Evolutionary conservation across 305 asterid species (phyloP), one percentile per base, ranked within the genome.

Genomic region (Euphrasia arctica): DNA sequence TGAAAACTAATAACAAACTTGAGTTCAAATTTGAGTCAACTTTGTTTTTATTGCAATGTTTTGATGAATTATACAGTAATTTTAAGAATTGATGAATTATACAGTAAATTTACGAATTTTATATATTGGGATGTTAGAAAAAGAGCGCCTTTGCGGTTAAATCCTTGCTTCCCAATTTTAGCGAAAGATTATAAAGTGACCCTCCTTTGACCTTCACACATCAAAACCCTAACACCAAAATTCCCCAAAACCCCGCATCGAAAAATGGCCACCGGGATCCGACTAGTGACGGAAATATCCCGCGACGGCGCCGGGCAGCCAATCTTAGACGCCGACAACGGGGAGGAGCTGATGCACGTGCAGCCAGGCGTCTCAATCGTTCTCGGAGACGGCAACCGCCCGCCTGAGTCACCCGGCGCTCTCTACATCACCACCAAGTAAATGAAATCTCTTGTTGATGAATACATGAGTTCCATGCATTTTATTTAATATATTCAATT

Each of bases 381-480:
- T 58, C 85, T 92, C 48, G 95, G 87, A 15, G 78, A 82, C 86
- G 80, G 70, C 62, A 72, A 80, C 82, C 83, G 67, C 52, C 75
- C 78, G 2, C 79, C 91, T 54, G 84, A 85, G 55, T 77, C 81
- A 11, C 84, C 91, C 29, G 98, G 98, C 70, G 87, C 94, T 68
- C 98, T 92, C 71, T 88, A 82, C 83, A 80, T 92, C 73, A 74
- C 98, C 72, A 75, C 85, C 56, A 92, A 79, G 98, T 92, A 79
- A 3, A 31, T 58, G 9, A 12, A 60, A 2, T 10, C 54, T 9
- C 9, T 39, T 42, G 0, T 22, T 10, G 42, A 42, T 9, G 8
- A 60, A 29, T 18, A 48, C 22, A 6, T 4, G 13, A 11, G 9
- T 50, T 52, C n/a, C 42, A 3, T 51, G 27, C 15, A 36, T 32